These are phyloP conservation scores for Ceratobasidium sp. DNA, from an alignment of 1,284 basidiomycete genomes.

Conservation along the genomic window DNA sequence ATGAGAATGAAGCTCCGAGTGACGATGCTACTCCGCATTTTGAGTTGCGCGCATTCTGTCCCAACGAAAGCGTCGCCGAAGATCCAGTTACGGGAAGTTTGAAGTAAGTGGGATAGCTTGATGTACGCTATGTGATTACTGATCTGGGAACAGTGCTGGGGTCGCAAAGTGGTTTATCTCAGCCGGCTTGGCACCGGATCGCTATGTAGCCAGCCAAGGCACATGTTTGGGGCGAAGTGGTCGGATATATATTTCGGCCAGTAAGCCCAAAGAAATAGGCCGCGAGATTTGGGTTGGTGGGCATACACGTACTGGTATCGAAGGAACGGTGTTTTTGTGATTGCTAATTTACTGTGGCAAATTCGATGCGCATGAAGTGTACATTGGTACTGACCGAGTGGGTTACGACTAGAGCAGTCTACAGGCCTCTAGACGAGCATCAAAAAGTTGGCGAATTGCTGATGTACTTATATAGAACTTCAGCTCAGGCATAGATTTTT, in stretches of 20 bases:
- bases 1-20: not conserved
- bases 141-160: not conserved
- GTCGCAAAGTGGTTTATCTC: constrained; percentile 33
- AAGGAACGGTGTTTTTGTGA: constrained; percentile 16
- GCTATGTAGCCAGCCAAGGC: constrained; percentile 25
- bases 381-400: too few species aligned
- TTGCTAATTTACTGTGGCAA: not conserved
- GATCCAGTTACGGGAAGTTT: constrained; percentile 30
- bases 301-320: not conserved
- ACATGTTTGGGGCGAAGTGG: constrained; percentile 24
- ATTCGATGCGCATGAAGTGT: too few species aligned
- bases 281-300: constrained; percentile 27
- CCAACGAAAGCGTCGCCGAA: constrained; percentile 14
- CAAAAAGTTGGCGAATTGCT: too few species aligned
- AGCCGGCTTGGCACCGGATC: constrained; percentile 15
- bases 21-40: constrained; percentile 18
- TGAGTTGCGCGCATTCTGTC: constrained; percentile 21
- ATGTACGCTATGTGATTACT: not conserved
- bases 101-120: constrained; percentile 3
- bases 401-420: too few species aligned
- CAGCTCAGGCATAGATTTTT: too few species aligned
- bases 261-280: not conserved
- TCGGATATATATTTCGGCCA: constrained; percentile 11
- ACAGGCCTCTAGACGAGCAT: too few species aligned
- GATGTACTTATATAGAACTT: too few species aligned